These are phyloP conservation scores for Exophiala sideris DNA, from an alignment of 2,329 filamentous ascomycete genomes.

Conservation along the genomic window DNA sequence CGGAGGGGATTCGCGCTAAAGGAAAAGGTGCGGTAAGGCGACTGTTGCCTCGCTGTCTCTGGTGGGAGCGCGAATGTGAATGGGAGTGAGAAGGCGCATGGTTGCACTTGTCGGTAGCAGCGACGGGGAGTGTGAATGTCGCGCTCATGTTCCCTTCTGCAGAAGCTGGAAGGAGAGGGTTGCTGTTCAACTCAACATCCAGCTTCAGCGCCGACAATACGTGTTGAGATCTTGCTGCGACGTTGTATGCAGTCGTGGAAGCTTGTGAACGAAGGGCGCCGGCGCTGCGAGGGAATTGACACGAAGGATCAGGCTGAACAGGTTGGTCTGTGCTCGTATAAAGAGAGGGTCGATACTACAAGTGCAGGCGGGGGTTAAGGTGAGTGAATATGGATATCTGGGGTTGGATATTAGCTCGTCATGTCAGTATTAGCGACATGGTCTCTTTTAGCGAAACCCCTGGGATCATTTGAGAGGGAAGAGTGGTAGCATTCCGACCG, in stretches of 20 bases:
- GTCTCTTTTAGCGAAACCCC: too few species aligned
- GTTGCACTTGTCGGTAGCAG: constrained; percentile 29
- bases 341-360: too few species aligned
- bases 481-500: too few species aligned
- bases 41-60: constrained; percentile 19
- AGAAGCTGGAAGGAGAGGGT: constrained; percentile 23
- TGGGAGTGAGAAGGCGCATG: constrained; percentile 38
- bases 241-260: not conserved
- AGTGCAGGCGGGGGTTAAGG: too few species aligned
- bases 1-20: constrained; percentile 28
- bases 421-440: too few species aligned
- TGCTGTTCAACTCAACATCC: constrained; percentile 24
- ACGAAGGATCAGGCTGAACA: too few species aligned
- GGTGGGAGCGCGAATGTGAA: constrained; percentile 30
- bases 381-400: too few species aligned
- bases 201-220: constrained; percentile 14
- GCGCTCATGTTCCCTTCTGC: constrained; percentile 27
- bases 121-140: constrained; percentile 30
- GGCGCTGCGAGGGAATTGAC: too few species aligned
- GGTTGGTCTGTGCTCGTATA: too few species aligned
- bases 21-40: constrained; percentile 25
- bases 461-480: too few species aligned
- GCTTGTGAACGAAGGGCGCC: too few species aligned
- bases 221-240: not conserved
- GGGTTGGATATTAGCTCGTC: too few species aligned